Evolutionary conservation across 306 rosid genomes (phyloP), one percentile per base, ranked within the genome.

Genomic region (Inga leiocalycina): DNA sequence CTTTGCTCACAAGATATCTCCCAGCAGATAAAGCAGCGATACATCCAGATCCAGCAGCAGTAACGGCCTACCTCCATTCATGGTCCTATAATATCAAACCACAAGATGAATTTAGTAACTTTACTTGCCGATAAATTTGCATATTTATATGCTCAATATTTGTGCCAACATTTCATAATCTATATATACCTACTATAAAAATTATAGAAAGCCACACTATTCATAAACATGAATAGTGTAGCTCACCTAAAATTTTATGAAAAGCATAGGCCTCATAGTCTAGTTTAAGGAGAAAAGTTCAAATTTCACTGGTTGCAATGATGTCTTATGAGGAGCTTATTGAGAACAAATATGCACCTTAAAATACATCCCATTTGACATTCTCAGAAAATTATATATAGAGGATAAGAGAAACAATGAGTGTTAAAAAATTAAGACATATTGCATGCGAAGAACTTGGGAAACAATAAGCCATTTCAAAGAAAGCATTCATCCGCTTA

Each of bases 11-110:
- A 67, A 91, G 95, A 88, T 91, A 91, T 81, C 95, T 88, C 86
- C 89, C 92, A 73, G 88, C 91, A n/a, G 93, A 88, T 84, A 91
- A 85, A 86, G 95, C 92, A 75, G 93, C 95, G 75, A 89, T 30
- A 75, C 95, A 91, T 85, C 95, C 95, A 61, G 95, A 86, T 75
- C 95, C 95, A 79, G 95, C 93, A 75, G 95, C 95, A 39, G 95
- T 91, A 49, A 91, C 12, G 10, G 95, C 95, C 84, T 91, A 93
- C 87, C 95, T 91, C 95, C 93, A 91, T 82, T 91, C 93, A 82
- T 85, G 92, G 64, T 91, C 95, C 93, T 91, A 79, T 65, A 62
- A 57, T 30, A 70, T n/a, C 67, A 82, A 59, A 78, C 32, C 64
- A 74, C 24, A 67, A 80, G 66, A 65, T 8, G 37, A n/a, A 15